Evolutionary conservation across 2,329 filamentous ascomycete genomes (phyloP).

Genomic region (Dactylellina drechsleri): DNA sequence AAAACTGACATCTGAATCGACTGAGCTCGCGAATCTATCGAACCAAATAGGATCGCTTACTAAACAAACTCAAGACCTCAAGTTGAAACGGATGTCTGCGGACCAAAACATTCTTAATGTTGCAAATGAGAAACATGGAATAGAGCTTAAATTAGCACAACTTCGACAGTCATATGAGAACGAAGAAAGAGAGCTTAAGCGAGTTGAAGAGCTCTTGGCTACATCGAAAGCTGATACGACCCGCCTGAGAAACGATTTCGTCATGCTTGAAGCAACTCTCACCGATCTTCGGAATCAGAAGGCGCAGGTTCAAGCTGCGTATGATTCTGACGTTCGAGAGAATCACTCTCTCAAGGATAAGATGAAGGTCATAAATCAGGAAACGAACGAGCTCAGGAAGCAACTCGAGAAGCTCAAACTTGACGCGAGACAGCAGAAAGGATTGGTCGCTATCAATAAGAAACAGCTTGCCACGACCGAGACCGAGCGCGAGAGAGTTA

Average conservation of each 20-base stretch:
- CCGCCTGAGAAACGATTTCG: slow-evolving; percentile 84
- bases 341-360: slow-evolving; percentile 86
- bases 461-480: slow-evolving; percentile 94
- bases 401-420: slow-evolving; percentile 92
- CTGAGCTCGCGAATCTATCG: slow-evolving; percentile 92
- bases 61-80: slow-evolving; percentile 93
- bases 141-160: slow-evolving; percentile 87
- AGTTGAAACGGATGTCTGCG: slow-evolving; percentile 79
- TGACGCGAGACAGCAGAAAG: slow-evolving; percentile 93
- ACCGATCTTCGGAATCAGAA: slow-evolving; percentile 86
- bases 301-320: slow-evolving; percentile 75
- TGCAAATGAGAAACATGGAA: slow-evolving; percentile 87
- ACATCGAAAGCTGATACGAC: slow-evolving; percentile 80
- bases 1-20: slow-evolving; percentile 86
- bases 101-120: slow-evolving; percentile 85
- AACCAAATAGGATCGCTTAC: slow-evolving; percentile 92
- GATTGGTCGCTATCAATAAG: slow-evolving; percentile 96
- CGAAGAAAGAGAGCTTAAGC: slow-evolving; percentile 85
- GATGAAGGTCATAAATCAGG: slow-evolving; percentile 82
- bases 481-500: slow-evolving; percentile 85
- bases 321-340: slow-evolving; percentile 89
- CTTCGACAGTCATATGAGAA: slow-evolving; percentile 90
- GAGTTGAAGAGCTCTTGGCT: slow-evolving; percentile 83
- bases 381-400: slow-evolving; percentile 84
- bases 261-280: slow-evolving; percentile 81